These are phyloP conservation scores for Eucalyptus erythrocorys DNA, from an alignment of 345 rosid species.

Conservation along the genomic window DNA sequence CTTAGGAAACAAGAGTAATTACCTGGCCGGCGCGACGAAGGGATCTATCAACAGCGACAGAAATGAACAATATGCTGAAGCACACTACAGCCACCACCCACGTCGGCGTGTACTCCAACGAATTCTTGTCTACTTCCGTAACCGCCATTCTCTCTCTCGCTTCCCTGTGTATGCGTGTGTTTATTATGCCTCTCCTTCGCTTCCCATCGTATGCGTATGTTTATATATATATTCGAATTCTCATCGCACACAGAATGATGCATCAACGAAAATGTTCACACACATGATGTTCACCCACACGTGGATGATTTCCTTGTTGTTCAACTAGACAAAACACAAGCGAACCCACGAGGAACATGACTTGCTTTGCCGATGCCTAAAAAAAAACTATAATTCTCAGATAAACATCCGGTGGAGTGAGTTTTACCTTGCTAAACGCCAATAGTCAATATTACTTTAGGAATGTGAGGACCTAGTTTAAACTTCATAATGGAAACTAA, in stretches of 20 bases:
- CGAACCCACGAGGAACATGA: no score
- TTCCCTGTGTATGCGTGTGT: not conserved
- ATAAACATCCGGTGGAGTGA: no score
- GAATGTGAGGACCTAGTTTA: no score
- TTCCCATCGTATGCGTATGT: no score
- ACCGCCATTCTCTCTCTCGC: conserved; percentile 15
- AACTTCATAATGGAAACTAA: no score
- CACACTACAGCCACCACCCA: conserved; percentile 84
- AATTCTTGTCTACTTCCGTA: conserved; percentile 23
- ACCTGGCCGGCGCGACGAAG: conserved; percentile 65
- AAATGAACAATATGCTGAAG: conserved; percentile 49
- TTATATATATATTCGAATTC: no score
- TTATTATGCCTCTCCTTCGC: not conserved
- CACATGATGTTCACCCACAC: no score
- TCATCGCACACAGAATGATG: no score
- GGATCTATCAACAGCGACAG: conserved; percentile 45
- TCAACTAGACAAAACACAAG: not conserved
- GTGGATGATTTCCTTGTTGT: not conserved
- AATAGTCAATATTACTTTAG: no score
- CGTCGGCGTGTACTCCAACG: conserved; percentile 67
- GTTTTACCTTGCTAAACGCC: no score
- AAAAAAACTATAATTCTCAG: not conserved
- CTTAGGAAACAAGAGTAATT: not conserved
- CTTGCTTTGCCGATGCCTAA: not conserved
- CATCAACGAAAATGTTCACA: not conserved